These are phyloP conservation scores for Barnettozyma populi DNA, from an alignment of 805 yeast species.

Conservation along the genomic window DNA sequence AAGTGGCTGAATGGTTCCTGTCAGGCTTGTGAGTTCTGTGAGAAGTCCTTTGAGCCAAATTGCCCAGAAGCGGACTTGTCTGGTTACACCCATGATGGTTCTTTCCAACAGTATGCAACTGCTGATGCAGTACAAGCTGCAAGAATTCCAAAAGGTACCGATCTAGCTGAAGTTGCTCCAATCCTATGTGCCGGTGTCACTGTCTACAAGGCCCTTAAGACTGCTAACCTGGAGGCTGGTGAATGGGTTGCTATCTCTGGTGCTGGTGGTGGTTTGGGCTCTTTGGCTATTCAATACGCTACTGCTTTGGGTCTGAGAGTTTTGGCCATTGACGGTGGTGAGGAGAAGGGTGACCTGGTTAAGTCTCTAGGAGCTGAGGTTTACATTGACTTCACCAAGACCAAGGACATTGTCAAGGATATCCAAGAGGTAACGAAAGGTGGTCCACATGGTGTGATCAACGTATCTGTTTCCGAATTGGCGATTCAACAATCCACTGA, in stretches of 20 bases:
- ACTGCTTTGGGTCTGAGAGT: constrained; percentile 70
- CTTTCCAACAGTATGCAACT: constrained; percentile 57
- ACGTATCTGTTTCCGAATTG: constrained; percentile 52
- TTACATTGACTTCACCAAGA: constrained; percentile 49
- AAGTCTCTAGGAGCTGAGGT: constrained; percentile 58
- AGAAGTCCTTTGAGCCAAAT: constrained; percentile 53
- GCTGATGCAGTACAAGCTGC: constrained; percentile 64
- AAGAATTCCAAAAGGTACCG: constrained; percentile 48
- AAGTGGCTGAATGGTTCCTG: constrained; percentile 69
- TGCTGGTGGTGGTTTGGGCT: constrained; percentile 80
- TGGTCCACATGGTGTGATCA: constrained; percentile 60
- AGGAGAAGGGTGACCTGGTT: constrained; percentile 50
- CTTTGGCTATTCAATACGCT: constrained; percentile 72
- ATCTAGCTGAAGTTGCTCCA: constrained; percentile 53
- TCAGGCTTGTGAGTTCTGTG: constrained; percentile 59
- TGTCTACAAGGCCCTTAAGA: constrained; percentile 62
- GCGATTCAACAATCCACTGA: constrained; percentile 45
- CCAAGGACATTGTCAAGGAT: constrained; percentile 45
- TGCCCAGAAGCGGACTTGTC: constrained; percentile 66
- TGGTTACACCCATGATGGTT: constrained; percentile 56
- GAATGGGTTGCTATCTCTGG: constrained; percentile 74
- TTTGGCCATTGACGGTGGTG: constrained; percentile 71
- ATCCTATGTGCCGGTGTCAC: constrained; percentile 45
- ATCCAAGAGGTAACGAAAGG: constrained; percentile 46
- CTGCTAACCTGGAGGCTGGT: constrained; percentile 53